Percentiles rank a stretch among this genome's conserved stretches.
phyloP scores from a whole-genome alignment of 768 basidiomycete genomes.

The Sarcomyxa edulis region DNA sequence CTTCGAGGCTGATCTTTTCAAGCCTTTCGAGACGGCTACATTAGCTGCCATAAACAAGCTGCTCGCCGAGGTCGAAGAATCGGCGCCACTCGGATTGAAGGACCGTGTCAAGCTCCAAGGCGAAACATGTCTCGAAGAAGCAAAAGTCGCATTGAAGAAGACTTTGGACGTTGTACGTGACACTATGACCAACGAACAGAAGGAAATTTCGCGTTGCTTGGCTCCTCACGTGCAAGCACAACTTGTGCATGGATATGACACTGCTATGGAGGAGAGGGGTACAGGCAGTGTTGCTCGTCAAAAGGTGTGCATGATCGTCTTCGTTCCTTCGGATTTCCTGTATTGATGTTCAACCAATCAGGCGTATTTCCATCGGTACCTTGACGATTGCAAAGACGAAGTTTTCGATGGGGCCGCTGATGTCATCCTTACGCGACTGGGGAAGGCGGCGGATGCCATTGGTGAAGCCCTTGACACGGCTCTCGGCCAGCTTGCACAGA shows the following conservation, averaged over 20 bases:
- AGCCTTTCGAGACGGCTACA: conserved; percentile 35
- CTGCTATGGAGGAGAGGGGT: conserved; percentile 50
- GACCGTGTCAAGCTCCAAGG: conserved; percentile 48
- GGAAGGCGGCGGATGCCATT: conserved; percentile 41
- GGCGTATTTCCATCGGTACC: conserved; percentile 42
- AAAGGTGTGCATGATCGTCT: conserved; percentile 36
- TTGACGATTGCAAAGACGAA: conserved; percentile 37
- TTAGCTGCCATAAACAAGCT: conserved; percentile 34
- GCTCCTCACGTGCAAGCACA: conserved; percentile 51
- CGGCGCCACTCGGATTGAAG: conserved; percentile 45
- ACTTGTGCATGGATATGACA: conserved; percentile 45
- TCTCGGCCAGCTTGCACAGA: conserved; percentile 47
- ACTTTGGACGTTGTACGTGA: conserved; percentile 43
- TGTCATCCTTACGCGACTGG: conserved; percentile 40
- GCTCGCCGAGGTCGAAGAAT: conserved; percentile 45
- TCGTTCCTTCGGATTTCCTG: neutral
- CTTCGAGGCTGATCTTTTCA: conserved; percentile 57
- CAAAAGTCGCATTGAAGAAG: conserved; percentile 40
- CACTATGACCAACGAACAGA: conserved; percentile 48
- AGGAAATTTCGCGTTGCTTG: conserved; percentile 53
- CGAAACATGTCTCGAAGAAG: conserved; percentile 47
- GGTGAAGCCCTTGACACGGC: conserved; percentile 42
- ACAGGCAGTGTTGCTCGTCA: conserved; percentile 54
- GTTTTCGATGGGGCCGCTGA: conserved; percentile 52
- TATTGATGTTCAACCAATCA: conserved; percentile 16